Evolutionary conservation across 768 basidiomycete genomes (phyloP), one percentile per base, ranked within the genome.

Genomic region (Sarcodon sp.): DNA sequence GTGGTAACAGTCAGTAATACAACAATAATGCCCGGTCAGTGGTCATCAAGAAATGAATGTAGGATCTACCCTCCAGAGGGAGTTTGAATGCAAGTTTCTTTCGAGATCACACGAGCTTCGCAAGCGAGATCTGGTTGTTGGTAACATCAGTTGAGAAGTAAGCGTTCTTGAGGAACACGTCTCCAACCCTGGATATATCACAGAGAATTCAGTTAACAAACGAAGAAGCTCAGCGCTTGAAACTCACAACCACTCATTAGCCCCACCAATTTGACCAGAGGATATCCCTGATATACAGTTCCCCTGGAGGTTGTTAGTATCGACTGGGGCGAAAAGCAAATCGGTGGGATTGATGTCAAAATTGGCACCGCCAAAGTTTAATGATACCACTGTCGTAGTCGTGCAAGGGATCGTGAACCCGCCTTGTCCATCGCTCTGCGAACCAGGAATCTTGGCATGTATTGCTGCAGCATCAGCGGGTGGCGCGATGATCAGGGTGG

Each of bases 141-240:
- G 51, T 60, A 11, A 76, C 74, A 53, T 87, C 67, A 9, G 75
- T 79, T 6, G 80, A 81, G 60, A 81, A 80, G 59, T 83, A 84
- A 0, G 71, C 82, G 55, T 83, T 87, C 73, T 86, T 86, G 57
- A 85, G 65, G 69, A 85, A 86, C 21, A 79, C 79, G 54, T 82
- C 86, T 31, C 83, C 83, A 34, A 82, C 67, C 15, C 47, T 73
- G 56, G 66, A 60, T 59, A 43, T 41, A 47, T 46, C n/a, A 5
- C 10, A 45, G 43, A 7, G 2, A 16, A 43, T 18, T 44, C 38
- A 16, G 43, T 43, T 13, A 35, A 18, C 33, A 10, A 37, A 38
- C 37, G 21, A 33, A 44, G 16, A 41, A 21, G 9, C 43, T 16
- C 16, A 33, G 33, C 6, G 16, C 16, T 8, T 8, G 54, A 38